Conservation (phyloP, 441 rosid genomes). For the Aleurites moluccanus region DNA sequence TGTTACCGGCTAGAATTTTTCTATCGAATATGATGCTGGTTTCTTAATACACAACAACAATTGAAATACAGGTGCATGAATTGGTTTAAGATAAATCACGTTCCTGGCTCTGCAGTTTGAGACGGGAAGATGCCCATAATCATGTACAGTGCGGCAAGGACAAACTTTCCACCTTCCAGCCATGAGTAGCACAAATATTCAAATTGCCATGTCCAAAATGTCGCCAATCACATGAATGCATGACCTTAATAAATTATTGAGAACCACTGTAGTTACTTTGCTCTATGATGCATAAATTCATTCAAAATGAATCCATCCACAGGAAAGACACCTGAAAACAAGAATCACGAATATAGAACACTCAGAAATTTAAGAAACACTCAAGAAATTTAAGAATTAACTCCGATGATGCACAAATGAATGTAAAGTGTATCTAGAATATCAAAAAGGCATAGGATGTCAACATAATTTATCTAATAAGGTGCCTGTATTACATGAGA, state of each 20-base stretch:
- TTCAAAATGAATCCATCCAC: background rate
- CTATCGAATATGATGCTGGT: background rate
- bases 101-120: background rate
- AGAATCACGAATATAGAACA: background rate
- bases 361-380: background rate
- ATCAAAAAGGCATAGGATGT: background rate
- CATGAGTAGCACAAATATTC: background rate
- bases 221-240: background rate
- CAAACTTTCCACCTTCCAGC: background rate
- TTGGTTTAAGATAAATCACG: conserved; percentile 7
- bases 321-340: conserved; percentile 15
- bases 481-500: background rate
- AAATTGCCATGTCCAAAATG: conserved; percentile 3
- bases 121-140: background rate
- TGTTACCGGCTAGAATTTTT: background rate
- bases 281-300: conserved; percentile 3
- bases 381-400: background rate
- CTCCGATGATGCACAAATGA: background rate
- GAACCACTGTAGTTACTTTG: background rate
- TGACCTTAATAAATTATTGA: background rate
- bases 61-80: background rate
- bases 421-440: background rate
- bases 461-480: background rate
- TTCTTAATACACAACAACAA: background rate
- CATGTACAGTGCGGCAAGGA: background rate